Evolutionary conservation across 768 basidiomycete species (phyloP).

Genomic region (Pleurotus cornucopiae): DNA sequence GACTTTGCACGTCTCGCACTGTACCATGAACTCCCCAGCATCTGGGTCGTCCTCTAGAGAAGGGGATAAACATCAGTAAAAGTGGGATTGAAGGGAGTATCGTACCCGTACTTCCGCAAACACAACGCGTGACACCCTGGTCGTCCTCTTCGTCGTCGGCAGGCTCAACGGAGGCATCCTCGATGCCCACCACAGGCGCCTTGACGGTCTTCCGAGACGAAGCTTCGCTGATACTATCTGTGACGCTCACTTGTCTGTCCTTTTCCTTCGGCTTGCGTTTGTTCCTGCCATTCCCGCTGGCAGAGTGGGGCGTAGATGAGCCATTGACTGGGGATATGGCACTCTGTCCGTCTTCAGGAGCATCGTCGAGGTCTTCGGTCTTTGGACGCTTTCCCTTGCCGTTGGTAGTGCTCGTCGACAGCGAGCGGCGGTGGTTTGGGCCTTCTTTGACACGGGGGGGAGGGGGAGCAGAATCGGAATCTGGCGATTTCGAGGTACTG

Average conservation of each 20-base stretch:
- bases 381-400: conserved; percentile 59
- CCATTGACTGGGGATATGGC: conserved; percentile 20
- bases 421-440: conserved; percentile 37
- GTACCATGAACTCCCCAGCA: conserved; percentile 95
- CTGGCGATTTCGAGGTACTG: conserved; percentile 70
- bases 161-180: conserved; percentile 35
- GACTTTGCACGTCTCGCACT: conserved; percentile 94
- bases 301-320: conserved; percentile 25
- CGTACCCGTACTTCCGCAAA: conserved; percentile 80
- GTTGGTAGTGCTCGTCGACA: conserved; percentile 32
- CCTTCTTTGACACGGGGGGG: conserved; percentile 32
- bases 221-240: conserved; percentile 21
- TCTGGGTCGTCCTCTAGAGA: conserved; percentile 68
- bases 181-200: conserved; percentile 14
- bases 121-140: conserved; percentile 71
- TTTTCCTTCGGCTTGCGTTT: conserved; percentile 73
- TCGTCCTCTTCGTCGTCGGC: conserved; percentile 57
- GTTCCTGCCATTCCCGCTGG: conserved; percentile 30
- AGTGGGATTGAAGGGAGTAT: conserved; percentile 8
- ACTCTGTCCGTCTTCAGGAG: conserved; percentile 52
- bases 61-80: conserved; percentile 20
- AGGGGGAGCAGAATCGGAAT: conserved; percentile 54
- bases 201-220: conserved; percentile 9
- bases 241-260: conserved; percentile 25
- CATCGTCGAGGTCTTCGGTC: conserved; percentile 70